phyloP scores from a whole-genome alignment of 768 basidiomycete species.

The Coprinopsis cinerea region DNA sequence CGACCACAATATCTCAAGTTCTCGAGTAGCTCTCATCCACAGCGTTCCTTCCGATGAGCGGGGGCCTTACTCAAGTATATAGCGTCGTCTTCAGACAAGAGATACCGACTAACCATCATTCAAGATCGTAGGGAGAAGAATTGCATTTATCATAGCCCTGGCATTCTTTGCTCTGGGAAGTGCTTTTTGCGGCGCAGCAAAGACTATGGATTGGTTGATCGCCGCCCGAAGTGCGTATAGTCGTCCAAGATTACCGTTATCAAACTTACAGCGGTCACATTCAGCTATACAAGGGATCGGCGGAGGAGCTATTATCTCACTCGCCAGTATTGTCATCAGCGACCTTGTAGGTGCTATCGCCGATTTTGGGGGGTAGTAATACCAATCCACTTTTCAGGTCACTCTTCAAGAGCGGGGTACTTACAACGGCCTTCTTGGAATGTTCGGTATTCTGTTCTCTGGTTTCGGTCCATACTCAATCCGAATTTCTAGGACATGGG shows the following conservation, averaged over 20 bases:
- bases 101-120: background rate
- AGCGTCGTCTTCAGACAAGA: background rate
- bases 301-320: conserved; percentile 29
- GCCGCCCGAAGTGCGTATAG: conserved; percentile 27
- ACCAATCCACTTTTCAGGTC: conserved; percentile 12
- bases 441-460: conserved; percentile 14
- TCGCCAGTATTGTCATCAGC: conserved; percentile 34
- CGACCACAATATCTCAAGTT: background rate
- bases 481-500: conserved; percentile 10
- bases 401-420: conserved; percentile 39
- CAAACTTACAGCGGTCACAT: background rate
- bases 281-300: conserved; percentile 38
- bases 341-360: conserved; percentile 25
- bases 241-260: background rate
- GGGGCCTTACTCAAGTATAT: conserved; percentile 13
- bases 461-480: background rate
- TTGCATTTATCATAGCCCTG: conserved; percentile 26
- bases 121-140: conserved; percentile 34
- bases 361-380: background rate
- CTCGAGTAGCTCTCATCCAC: conserved; percentile 31
- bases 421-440: conserved; percentile 30
- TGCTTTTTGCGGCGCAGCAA: conserved; percentile 36
- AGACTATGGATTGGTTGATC: conserved; percentile 37
- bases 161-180: conserved; percentile 38
- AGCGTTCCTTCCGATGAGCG: conserved; percentile 33